phyloP scores from a whole-genome alignment of 306 rosid species.

The Quercus suber region DNA sequence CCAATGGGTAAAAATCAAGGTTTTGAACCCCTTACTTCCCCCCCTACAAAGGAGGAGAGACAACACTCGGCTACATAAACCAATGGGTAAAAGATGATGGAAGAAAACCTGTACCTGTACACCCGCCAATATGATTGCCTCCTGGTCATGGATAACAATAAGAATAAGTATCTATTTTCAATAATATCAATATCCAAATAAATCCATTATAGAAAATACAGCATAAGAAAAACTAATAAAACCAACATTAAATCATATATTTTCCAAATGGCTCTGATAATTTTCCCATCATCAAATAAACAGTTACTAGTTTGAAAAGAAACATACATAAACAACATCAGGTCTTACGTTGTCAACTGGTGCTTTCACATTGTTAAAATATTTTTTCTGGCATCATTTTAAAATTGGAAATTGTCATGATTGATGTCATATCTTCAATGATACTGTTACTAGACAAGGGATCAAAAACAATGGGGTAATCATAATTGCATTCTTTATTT shows the following conservation, averaged over 20 bases:
- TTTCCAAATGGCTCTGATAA: background rate
- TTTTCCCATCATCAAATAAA: background rate
- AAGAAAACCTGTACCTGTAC: slow-evolving; percentile 59
- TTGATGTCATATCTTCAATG: background rate
- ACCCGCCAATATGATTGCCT: slow-evolving; percentile 92
- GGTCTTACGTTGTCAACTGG: background rate
- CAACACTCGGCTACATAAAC: background rate
- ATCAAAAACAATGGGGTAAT: background rate
- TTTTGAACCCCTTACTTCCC: background rate
- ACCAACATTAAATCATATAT: background rate
- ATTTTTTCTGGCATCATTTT: background rate
- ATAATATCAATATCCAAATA: background rate
- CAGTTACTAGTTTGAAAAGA: background rate
- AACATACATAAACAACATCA: background rate
- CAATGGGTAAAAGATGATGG: background rate
- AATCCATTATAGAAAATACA: background rate
- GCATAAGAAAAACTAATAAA: background rate
- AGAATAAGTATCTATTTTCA: slow-evolving; percentile 21
- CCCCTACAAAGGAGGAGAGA: background rate
- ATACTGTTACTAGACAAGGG: background rate
- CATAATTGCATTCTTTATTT: background rate
- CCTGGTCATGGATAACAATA: slow-evolving; percentile 51
- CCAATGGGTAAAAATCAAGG: background rate
- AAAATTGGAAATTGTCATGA: background rate
- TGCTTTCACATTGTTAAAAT: background rate